Percentiles rank a stretch among this genome's conserved stretches.
Evolutionary conservation across 2,329 filamentous ascomycete species (phyloP).

Genomic region (Apiospora aurea): DNA sequence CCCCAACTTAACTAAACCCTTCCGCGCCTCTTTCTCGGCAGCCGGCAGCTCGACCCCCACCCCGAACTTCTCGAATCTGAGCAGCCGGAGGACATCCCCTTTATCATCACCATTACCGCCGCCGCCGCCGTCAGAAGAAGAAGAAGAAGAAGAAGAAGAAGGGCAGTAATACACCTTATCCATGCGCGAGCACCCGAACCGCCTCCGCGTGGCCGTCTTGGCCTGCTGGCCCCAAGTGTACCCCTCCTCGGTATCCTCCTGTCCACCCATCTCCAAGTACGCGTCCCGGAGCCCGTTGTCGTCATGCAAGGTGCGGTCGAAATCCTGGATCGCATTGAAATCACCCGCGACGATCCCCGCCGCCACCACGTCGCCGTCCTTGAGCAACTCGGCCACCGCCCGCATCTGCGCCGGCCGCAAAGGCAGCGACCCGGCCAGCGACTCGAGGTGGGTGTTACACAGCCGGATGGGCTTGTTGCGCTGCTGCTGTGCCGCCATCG

Average conservation of each 20-base stretch:
- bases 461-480: no score
- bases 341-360: slow-evolving; percentile 58
- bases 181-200: slow-evolving; percentile 58
- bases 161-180: slow-evolving; percentile 54
- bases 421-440: slow-evolving; percentile 35
- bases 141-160: no score
- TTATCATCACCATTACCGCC: slow-evolving; percentile 35
- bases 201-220: slow-evolving; percentile 44
- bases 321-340: slow-evolving; percentile 62
- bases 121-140: no score
- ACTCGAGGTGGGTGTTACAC: slow-evolving; percentile 42
- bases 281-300: slow-evolving; percentile 57
- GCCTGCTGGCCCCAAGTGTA: slow-evolving; percentile 65
- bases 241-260: slow-evolving; percentile 54
- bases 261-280: slow-evolving; percentile 56
- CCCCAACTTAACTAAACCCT: slow-evolving; percentile 30
- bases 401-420: slow-evolving; percentile 35
- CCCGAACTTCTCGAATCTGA: slow-evolving; percentile 52
- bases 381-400: slow-evolving; percentile 33
- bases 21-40: not conserved
- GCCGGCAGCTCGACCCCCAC: slow-evolving; percentile 50
- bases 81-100: slow-evolving; percentile 31
- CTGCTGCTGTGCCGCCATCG: no score
- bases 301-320: slow-evolving; percentile 53
- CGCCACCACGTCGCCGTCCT: slow-evolving; percentile 35